Percentiles rank a stretch among this genome's conserved stretches.
Conservation (phyloP, 352 stramenopile species). For the Phytopythium helicoides region DNA sequence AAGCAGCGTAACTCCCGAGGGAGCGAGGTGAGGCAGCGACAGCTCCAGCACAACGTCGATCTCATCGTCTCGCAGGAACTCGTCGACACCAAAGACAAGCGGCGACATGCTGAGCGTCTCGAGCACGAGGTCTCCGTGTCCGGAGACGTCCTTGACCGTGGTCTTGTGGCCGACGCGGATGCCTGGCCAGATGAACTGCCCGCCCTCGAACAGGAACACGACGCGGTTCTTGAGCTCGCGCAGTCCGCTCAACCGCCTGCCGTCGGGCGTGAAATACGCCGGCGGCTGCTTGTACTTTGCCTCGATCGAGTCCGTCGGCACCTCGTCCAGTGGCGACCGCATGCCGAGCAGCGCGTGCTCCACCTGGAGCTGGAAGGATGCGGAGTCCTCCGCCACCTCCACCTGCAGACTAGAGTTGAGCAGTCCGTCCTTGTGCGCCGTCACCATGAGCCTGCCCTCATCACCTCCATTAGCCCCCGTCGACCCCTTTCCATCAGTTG, state of each 20-base stretch:
- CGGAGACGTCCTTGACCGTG: constrained; percentile 38
- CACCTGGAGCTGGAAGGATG: constrained; percentile 27
- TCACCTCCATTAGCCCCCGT: not conserved
- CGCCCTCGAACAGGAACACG: constrained; percentile 75
- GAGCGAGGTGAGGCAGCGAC: constrained; percentile 59
- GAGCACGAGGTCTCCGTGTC: constrained; percentile 42
- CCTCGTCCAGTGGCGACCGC: constrained; percentile 14
- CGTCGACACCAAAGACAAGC: constrained; percentile 69
- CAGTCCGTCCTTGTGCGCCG: constrained; percentile 61
- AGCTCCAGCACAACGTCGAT: constrained; percentile 73
- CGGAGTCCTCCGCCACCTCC: constrained; percentile 36
- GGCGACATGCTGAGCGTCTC: constrained; percentile 64
- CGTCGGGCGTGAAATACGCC: constrained; percentile 59
- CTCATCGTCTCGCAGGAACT: constrained; percentile 74
- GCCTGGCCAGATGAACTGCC: constrained; percentile 74
- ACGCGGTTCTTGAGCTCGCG: constrained; percentile 38
- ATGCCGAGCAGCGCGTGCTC: constrained; percentile 29
- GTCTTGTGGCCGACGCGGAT: constrained; percentile 64
- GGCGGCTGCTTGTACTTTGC: constrained; percentile 67
- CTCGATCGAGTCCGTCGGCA: constrained; percentile 12
- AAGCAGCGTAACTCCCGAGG: constrained; percentile 56
- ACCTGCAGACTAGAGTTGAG: constrained; percentile 6
- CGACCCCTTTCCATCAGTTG: too few species aligned
- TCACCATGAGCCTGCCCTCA: constrained; percentile 35
- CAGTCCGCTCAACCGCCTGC: constrained; percentile 35